These are phyloP conservation scores for Anthoceros angustus DNA, from an alignment of 225 moss, liverwort and hornwort species.

Conservation along the genomic window DNA sequence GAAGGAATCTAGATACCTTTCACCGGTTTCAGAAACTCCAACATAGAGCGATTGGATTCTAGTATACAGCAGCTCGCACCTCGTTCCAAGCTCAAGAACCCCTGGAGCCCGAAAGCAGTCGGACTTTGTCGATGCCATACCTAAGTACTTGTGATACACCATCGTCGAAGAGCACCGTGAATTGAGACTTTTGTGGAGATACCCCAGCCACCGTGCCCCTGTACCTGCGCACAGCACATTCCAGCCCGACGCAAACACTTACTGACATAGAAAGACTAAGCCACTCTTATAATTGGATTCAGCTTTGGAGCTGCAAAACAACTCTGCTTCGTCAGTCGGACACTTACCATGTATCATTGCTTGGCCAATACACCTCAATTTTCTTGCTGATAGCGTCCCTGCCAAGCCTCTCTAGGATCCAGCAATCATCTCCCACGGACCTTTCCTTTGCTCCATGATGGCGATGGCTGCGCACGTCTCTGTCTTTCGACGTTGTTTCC, in stretches of 20 bases:
- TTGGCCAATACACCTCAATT: slow-evolving; percentile 2
- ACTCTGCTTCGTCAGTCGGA: background rate
- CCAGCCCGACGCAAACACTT: background rate
- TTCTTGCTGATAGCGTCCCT: slow-evolving; percentile 2
- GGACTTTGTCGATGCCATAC: background rate
- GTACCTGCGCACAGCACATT: slow-evolving; percentile 3
- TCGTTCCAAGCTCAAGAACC: background rate
- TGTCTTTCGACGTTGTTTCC: background rate
- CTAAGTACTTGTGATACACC: background rate
- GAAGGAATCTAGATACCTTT: too few species aligned
- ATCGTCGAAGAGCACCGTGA: background rate
- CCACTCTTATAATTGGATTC: too few species aligned
- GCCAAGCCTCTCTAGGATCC: slow-evolving; percentile 1
- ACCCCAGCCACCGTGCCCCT: background rate
- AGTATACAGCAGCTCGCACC: background rate
- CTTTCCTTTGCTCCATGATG: background rate
- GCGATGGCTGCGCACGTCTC: background rate
- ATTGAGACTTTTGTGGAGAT: background rate
- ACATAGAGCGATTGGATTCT: background rate
- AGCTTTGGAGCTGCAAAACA: too few species aligned
- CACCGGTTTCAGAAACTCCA: background rate
- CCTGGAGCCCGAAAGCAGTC: background rate
- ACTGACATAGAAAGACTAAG: background rate
- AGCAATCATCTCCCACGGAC: background rate
- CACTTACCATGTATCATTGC: background rate